Conservation (phyloP, 768 basidiomycete species). For the Boletellus ananiceps region DNA sequence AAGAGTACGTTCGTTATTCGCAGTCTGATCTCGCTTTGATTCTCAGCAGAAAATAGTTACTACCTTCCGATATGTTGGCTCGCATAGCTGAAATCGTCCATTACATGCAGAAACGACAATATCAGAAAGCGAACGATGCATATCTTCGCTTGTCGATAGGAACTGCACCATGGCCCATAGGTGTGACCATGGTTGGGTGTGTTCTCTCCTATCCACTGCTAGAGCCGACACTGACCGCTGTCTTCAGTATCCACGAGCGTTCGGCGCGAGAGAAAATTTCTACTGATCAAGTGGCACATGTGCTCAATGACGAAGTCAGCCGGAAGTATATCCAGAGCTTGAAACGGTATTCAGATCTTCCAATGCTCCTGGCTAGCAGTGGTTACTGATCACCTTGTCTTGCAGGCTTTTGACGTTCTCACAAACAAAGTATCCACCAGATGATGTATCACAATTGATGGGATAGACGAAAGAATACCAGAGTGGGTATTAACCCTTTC, state of each 20-base stretch:
- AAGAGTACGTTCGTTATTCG: conserved; percentile 52
- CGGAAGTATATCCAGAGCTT: conserved; percentile 98
- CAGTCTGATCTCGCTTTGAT: not conserved
- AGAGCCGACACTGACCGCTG: not conserved
- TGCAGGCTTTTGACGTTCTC: conserved; percentile 87
- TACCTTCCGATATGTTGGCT: conserved; percentile 79
- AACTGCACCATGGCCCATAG: conserved; percentile 99
- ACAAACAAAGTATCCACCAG: conserved; percentile 94
- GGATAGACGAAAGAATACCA: conserved; percentile 43
- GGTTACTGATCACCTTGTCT: conserved; percentile 8
- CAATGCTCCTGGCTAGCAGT: not conserved
- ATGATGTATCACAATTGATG: conserved; percentile 90
- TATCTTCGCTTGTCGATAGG: conserved; percentile 97
- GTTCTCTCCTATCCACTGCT: conserved; percentile 21
- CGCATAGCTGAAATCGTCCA: conserved; percentile 93
- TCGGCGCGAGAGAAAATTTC: conserved; percentile 98
- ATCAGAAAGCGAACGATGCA: conserved; percentile 93
- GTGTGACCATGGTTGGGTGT: conserved; percentile 98
- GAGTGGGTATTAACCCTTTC: not conserved
- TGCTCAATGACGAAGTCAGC: conserved; percentile 97
- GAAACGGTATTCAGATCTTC: conserved; percentile 62
- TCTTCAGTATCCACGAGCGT: conserved; percentile 86
- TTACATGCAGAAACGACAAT: conserved; percentile 93
- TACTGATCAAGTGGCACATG: conserved; percentile 95
- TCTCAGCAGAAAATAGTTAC: conserved; percentile 43